Evolutionary conservation across 2,329 filamentous ascomycete species (phyloP).

Genomic region (Aspergillus intermedius): DNA sequence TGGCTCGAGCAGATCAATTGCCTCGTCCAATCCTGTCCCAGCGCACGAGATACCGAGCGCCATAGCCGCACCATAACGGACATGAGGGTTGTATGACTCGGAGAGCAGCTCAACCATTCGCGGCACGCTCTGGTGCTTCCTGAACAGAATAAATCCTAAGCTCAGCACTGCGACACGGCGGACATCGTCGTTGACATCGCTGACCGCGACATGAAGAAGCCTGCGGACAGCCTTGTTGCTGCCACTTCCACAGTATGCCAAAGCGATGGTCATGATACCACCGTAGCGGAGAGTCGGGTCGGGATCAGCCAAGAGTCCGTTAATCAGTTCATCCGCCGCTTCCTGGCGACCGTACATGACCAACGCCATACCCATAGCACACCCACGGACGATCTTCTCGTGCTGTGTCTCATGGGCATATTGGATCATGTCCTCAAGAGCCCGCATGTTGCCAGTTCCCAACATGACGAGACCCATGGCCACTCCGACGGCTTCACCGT

Average conservation of each 20-base stretch:
- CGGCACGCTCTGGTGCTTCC: constrained; percentile 92
- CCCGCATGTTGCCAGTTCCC: constrained; percentile 90
- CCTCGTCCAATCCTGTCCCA: constrained; percentile 90
- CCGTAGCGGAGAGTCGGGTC: constrained; percentile 92
- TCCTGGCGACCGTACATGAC: constrained; percentile 98
- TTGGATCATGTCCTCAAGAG: constrained; percentile 91
- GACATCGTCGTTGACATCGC: constrained; percentile 96
- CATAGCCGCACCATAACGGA: constrained; percentile 96
- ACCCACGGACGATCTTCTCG: constrained; percentile 95
- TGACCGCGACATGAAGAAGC: constrained; percentile 90
- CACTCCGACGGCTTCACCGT: constrained; percentile 91
- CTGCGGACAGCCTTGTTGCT: constrained; percentile 98
- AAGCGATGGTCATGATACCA: constrained; percentile 96
- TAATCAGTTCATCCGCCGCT: constrained; percentile 87
- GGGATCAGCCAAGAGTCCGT: constrained; percentile 84
- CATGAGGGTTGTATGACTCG: constrained; percentile 98
- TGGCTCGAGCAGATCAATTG: constrained; percentile 90
- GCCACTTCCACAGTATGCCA: constrained; percentile 93
- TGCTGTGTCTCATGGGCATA: constrained; percentile 98
- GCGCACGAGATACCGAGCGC: constrained; percentile 96
- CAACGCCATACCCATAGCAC: constrained; percentile 92
- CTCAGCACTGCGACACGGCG: constrained; percentile 95
- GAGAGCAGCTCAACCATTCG: constrained; percentile 98
- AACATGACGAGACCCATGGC: constrained; percentile 98
- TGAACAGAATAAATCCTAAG: constrained; percentile 95